phyloP scores from a whole-genome alignment of 2,329 filamentous ascomycete genomes.

The Myriosclerotinia curreyana region DNA sequence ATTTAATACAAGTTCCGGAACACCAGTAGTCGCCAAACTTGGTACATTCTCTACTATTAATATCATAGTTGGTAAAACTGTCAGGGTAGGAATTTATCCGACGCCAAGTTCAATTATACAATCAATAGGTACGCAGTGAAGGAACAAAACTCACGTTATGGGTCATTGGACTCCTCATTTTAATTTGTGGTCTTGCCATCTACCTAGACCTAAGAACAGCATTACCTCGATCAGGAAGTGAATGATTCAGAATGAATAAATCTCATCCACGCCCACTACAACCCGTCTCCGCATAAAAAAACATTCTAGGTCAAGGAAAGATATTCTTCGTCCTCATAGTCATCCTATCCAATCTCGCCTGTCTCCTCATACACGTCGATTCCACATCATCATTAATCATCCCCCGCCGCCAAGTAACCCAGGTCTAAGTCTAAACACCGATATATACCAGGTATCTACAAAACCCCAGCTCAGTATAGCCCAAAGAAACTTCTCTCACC shows the following conservation, averaged over 20 bases:
- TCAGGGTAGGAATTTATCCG: constrained; percentile 51
- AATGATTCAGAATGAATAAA: too few species aligned
- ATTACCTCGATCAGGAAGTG: constrained; percentile 48
- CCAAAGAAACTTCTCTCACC: constrained; percentile 43
- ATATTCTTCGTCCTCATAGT: constrained; percentile 49
- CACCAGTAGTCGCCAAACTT: constrained; percentile 34
- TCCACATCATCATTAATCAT: constrained; percentile 25
- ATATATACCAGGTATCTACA: constrained; percentile 1
- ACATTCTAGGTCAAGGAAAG: constrained; percentile 49
- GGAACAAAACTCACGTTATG: constrained; percentile 54
- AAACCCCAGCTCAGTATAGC: constrained; percentile 36
- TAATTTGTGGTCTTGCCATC: constrained; percentile 47
- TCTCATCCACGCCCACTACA: constrained; percentile 46
- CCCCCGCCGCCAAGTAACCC: too few species aligned
- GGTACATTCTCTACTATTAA: constrained; percentile 42
- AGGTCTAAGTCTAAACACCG: constrained; percentile 30
- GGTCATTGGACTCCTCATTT: constrained; percentile 49
- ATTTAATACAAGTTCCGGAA: not conserved
- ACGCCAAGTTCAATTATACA: constrained; percentile 56
- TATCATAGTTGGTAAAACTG: constrained; percentile 42
- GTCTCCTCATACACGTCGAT: constrained; percentile 40
- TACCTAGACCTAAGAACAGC: constrained; percentile 48
- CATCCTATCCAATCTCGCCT: constrained; percentile 45
- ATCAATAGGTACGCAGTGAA: constrained; percentile 54
- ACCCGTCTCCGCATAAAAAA: constrained; percentile 50